Evolutionary conservation across 2,329 filamentous ascomycete genomes (phyloP).

Genomic region (Alternaria brassicicola): DNA sequence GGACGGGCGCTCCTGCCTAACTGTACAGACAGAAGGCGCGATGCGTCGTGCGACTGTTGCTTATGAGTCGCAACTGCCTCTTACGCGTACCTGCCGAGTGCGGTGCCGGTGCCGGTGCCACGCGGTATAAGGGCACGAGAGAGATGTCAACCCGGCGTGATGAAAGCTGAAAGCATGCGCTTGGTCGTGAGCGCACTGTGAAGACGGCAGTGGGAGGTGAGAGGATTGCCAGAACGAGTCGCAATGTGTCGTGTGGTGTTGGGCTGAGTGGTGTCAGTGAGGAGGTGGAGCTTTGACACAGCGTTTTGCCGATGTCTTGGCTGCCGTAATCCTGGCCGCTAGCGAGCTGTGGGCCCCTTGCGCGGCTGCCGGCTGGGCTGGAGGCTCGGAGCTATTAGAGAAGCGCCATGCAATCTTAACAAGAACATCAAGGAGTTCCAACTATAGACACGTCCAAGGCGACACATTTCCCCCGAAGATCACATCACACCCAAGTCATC

Average conservation of each 20-base stretch:
- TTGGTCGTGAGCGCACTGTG: conserved; percentile 11
- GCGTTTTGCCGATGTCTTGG: conserved; percentile 30
- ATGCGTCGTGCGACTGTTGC: conserved; percentile 27
- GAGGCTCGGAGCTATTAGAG: conserved; percentile 5
- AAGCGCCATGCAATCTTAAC: neutral
- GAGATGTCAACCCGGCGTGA: conserved; percentile 1
- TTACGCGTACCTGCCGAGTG: conserved; percentile 25
- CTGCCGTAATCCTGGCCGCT: conserved; percentile 16
- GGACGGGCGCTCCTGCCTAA: conserved; percentile 23
- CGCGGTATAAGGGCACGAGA: conserved; percentile 20
- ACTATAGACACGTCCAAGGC: neutral
- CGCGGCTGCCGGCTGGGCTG: neutral
- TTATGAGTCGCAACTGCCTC: conserved; percentile 29
- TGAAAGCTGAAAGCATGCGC: conserved; percentile 14
- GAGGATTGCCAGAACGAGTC: conserved; percentile 19
- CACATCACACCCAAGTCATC: neutral
- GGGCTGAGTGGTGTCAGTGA: conserved; percentile 31
- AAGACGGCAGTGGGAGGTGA: conserved; percentile 19
- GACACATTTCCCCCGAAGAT: neutral
- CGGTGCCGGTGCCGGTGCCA: conserved; percentile 23
- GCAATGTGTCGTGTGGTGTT: conserved; percentile 39
- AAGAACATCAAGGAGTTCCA: neutral
- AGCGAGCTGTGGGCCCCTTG: conserved; percentile 8
- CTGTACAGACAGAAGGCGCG: conserved; percentile 24
- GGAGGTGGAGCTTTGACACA: conserved; percentile 36